Evolutionary conservation across 2,329 filamentous ascomycete genomes (phyloP), one percentile per base, ranked within the genome.

Genomic region (Diaporthe caulivora): DNA sequence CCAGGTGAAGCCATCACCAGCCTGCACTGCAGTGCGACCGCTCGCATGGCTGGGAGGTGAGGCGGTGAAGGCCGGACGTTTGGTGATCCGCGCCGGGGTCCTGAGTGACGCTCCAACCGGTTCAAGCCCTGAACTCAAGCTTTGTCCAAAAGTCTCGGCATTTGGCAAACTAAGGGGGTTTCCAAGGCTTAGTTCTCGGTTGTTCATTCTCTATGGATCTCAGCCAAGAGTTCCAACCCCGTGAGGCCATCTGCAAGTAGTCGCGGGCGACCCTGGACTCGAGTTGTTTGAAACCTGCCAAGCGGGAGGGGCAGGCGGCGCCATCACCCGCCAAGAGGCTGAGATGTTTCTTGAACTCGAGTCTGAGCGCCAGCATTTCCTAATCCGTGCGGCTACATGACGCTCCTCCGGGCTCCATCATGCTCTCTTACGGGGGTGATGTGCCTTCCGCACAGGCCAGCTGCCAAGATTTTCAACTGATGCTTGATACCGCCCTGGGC

Each of bases 231-330:
- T 21, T 65, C 24, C 62, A 37, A 47, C 62, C 62, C 44, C 47
- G 47, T 67, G 62, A 67, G n/a, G 62, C 29, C 44, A 37, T 53
- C 62, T n/a, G 44, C n/a, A n/a, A 21, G 44, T 51, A 40, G 13
- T 34, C 44, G 44, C 29, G 42, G 62, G 29, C 47, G 21, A 24
- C 44, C 60, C 47, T 51, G 42, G 31, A 24, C n/a, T 51, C 31
- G 24, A 21, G 24, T 53, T 67, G 62, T 67, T 67, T 67, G 62
- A 67, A 67, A 67, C 62, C 62, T 67, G 62, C 62, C 62, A 67
- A 67, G 62, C 62, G 47, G 62, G 15, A 51, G 26, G 62, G 44
- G 62, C 15, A 53, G 17, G 47, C 62, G 47, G 62, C 31, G 31
- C 62, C 62, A 15, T 24, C 44, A 54, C 57, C 70, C 49, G 70